phyloP scores from a whole-genome alignment of 768 basidiomycete genomes.

The Rhizopogon vesiculosus region DNA sequence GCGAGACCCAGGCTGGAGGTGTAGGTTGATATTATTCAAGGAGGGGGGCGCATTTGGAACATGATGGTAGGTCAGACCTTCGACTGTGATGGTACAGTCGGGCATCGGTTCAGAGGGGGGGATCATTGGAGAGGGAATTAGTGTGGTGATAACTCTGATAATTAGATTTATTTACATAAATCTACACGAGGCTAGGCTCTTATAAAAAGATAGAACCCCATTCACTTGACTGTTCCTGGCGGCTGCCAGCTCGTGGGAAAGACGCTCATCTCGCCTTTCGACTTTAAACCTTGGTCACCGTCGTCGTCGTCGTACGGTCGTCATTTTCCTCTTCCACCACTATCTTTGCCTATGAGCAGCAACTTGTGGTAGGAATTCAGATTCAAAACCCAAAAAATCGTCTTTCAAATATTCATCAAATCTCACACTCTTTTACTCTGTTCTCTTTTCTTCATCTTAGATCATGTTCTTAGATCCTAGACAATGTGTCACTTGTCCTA shows the following conservation, averaged over 20 bases:
- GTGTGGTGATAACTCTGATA: not conserved
- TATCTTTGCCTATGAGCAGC: conserved; percentile 15
- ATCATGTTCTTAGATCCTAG: conserved; percentile 34
- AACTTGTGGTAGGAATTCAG: conserved; percentile 14
- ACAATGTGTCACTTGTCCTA: conserved; percentile 49
- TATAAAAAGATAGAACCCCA: no score
- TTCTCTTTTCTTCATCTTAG: conserved; percentile 20
- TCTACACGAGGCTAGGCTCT: no score
- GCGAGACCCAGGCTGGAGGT: conserved; percentile 70
- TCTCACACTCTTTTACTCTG: conserved; percentile 30
- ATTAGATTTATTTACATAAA: no score
- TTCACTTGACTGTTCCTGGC: not conserved
- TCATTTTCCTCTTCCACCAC: conserved; percentile 5
- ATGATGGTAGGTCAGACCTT: conserved; percentile 57
- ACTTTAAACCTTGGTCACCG: not conserved
- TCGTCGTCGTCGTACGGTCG: no score
- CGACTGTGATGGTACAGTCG: conserved; percentile 30
- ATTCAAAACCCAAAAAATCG: conserved; percentile 12
- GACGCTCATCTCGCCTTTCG: not conserved
- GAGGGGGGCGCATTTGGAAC: conserved; percentile 39
- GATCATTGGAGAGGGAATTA: not conserved
- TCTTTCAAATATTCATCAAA: conserved; percentile 13
- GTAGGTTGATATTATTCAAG: conserved; percentile 59
- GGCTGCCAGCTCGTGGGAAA: not conserved
- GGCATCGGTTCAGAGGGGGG: not conserved